Conservation (phyloP, 2,329 filamentous ascomycete species). For the Neurospora crassa region DNA sequence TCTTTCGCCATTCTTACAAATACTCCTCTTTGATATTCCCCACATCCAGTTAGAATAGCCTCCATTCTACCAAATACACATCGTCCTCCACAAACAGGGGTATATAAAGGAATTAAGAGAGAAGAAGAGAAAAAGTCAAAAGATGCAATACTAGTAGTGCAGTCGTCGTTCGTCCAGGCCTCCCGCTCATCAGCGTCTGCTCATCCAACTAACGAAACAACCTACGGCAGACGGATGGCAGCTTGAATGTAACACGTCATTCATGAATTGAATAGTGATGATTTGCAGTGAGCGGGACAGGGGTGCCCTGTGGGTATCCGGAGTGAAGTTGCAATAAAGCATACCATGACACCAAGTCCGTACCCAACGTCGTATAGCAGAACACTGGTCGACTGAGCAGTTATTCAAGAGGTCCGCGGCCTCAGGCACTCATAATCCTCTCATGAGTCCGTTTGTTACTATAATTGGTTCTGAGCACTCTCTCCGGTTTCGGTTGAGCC, state of each 20-base stretch:
- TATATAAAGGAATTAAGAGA: neutral
- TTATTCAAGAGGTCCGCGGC: constrained; percentile 20
- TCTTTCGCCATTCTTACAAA: neutral
- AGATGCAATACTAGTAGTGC: neutral
- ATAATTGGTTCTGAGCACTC: constrained; percentile 24
- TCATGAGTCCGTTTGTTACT: constrained; percentile 17
- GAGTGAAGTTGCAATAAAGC: constrained; percentile 6
- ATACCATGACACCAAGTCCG: constrained; percentile 20
- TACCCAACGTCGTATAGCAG: constrained; percentile 19
- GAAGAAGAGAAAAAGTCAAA: neutral
- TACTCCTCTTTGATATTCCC: neutral
- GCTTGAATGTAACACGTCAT: neutral
- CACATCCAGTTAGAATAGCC: neutral
- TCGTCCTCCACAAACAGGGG: neutral
- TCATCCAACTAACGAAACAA: neutral
- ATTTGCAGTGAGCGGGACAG: neutral
- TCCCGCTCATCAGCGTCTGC: neutral
- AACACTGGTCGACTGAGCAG: constrained; percentile 21
- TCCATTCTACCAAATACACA: neutral
- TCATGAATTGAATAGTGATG: neutral
- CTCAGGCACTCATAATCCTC: constrained; percentile 15
- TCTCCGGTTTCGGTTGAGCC: constrained; percentile 56
- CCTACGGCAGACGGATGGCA: neutral
- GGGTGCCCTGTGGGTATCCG: neutral
- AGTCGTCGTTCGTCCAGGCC: neutral